phyloP scores from a whole-genome alignment of 139 green algal genomes.

The Yamagishiella unicocca region DNA sequence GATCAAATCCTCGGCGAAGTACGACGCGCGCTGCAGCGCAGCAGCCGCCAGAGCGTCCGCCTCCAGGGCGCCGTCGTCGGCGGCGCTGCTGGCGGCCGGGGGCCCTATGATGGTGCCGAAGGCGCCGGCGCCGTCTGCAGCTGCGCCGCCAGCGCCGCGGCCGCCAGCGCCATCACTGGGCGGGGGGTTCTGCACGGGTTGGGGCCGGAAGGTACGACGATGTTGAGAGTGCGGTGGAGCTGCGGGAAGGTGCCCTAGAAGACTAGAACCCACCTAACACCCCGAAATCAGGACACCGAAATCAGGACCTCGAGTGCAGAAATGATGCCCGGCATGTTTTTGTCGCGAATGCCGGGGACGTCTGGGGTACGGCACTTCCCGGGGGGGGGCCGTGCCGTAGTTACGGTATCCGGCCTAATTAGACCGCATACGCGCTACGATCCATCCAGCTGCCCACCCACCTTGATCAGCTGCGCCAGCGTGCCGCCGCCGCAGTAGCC shows the following conservation, averaged over 20 bases:
- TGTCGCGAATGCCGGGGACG: too few species aligned
- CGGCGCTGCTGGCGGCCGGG: background rate
- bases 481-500: conserved; percentile 67
- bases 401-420: too few species aligned
- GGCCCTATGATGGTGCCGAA: conserved; percentile 8
- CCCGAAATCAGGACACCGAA: too few species aligned
- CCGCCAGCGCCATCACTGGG: background rate
- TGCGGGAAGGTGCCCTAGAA: too few species aligned
- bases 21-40: conserved; percentile 6
- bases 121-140: background rate
- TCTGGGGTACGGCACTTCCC: too few species aligned
- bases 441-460: background rate
- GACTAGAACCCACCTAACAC: too few species aligned
- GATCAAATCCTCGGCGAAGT: conserved; percentile 69
- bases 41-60: background rate
- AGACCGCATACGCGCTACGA: too few species aligned
- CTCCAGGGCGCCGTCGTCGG: background rate
- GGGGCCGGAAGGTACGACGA: too few species aligned
- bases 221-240: too few species aligned
- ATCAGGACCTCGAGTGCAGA: too few species aligned
- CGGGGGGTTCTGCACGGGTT: conserved; percentile 7
- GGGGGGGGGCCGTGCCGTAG: too few species aligned
- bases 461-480: conserved; percentile 64
- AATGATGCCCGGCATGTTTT: too few species aligned
- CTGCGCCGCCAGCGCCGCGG: background rate